phyloP scores from a whole-genome alignment of 2,329 filamentous ascomycete species.

The Hawksworthiomyces lignivorus region DNA sequence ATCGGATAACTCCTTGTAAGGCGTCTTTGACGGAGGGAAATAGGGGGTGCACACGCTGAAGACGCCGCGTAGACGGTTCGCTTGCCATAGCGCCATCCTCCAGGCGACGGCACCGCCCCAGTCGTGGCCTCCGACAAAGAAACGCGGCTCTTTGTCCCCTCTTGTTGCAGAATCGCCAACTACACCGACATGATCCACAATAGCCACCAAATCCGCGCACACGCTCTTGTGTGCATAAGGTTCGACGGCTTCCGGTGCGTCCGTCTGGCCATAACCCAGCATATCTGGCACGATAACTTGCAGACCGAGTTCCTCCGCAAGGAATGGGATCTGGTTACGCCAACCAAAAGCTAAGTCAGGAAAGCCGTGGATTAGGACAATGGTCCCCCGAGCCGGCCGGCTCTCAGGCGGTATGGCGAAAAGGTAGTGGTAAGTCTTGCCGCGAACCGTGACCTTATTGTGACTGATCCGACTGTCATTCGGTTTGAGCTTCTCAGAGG shows the following conservation, averaged over 20 bases:
- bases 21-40: slow-evolving; percentile 36
- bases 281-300: slow-evolving; percentile 79
- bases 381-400: slow-evolving; percentile 21
- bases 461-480: slow-evolving; percentile 65
- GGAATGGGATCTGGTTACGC: slow-evolving; percentile 78
- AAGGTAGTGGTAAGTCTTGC: slow-evolving; percentile 62
- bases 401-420: slow-evolving; percentile 39
- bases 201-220: slow-evolving; percentile 64
- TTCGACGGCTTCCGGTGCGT: slow-evolving; percentile 52
- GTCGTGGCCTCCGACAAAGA: slow-evolving; percentile 87
- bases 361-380: slow-evolving; percentile 60
- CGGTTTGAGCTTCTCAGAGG: slow-evolving; percentile 55
- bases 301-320: slow-evolving; percentile 62
- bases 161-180: slow-evolving; percentile 20
- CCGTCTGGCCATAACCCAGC: slow-evolving; percentile 77
- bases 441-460: slow-evolving; percentile 56
- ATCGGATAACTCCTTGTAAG: slow-evolving; percentile 48
- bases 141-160: slow-evolving; percentile 22
- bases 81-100: slow-evolving; percentile 66
- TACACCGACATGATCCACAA: slow-evolving; percentile 53
- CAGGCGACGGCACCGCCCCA: slow-evolving; percentile 77
- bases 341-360: slow-evolving; percentile 79
- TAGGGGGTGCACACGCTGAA: slow-evolving; percentile 81
- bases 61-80: slow-evolving; percentile 62
- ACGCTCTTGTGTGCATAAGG: slow-evolving; percentile 67